These are phyloP conservation scores for Artemisia annua DNA, from an alignment of 129 eudicot species.

Conservation along the genomic window DNA sequence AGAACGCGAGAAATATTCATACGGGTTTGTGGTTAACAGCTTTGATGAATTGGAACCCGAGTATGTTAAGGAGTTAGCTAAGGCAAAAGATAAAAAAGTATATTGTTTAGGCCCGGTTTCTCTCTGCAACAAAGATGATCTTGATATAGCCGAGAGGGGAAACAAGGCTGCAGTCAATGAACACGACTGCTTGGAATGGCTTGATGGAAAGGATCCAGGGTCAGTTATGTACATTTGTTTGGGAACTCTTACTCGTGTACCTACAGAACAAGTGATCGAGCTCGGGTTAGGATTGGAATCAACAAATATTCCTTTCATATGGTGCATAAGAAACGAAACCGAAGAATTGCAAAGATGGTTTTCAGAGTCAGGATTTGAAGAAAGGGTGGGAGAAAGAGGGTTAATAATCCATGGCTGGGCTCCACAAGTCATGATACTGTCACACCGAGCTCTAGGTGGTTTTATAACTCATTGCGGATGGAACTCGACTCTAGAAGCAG, in stretches of 20 bases:
- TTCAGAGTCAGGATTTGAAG: conserved; percentile 33
- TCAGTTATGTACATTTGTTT: conserved; percentile 41
- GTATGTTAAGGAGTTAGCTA: conserved; percentile 22
- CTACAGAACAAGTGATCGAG: conserved; percentile 39
- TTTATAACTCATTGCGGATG: conserved; percentile 63
- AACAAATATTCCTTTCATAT: conserved; percentile 44
- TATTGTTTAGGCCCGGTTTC: conserved; percentile 7
- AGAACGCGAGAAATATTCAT: conserved; percentile 27
- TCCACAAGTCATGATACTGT: conserved; percentile 52
- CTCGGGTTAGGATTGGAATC: conserved; percentile 49
- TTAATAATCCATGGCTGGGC: conserved; percentile 59
- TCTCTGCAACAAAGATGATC: conserved; percentile 23
- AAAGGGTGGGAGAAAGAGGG: conserved; percentile 39
- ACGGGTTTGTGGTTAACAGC: conserved; percentile 45
- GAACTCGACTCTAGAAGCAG: conserved; percentile 57
- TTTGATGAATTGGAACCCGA: conserved; percentile 37
- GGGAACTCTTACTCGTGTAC: conserved; percentile 44
- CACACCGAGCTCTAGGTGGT: conserved; percentile 54
- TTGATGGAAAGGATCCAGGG: conserved; percentile 24
- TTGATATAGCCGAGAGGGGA: conserved; percentile 40
- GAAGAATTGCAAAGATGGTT: conserved; percentile 43
- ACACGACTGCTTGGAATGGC: conserved; percentile 41
- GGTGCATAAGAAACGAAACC: conserved; percentile 32
- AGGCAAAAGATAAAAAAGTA: conserved; percentile 27
- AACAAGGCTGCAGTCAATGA: conserved; percentile 40